These are phyloP conservation scores for Ilex asprella DNA, from an alignment of 257 asterid genomes.

Conservation along the genomic window DNA sequence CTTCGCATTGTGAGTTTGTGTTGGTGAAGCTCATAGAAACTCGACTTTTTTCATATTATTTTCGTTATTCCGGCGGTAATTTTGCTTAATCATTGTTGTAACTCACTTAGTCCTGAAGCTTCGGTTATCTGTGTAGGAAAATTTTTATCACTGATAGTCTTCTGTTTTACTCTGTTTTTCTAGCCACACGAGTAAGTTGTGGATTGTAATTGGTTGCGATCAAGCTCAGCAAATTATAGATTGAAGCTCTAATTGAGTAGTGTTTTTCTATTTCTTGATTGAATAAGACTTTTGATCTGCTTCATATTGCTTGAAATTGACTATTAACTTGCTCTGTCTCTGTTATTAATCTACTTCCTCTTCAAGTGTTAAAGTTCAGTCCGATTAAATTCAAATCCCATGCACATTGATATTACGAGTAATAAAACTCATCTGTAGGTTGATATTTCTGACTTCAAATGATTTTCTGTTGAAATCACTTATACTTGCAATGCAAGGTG, in stretches of 20 bases:
- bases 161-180: neutral
- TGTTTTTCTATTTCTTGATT: neutral
- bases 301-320: too few species aligned
- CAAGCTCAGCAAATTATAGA: too few species aligned
- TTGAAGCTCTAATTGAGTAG: too few species aligned
- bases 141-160: neutral
- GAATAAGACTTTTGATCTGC: neutral
- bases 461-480: neutral
- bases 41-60: too few species aligned
- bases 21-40: conserved; percentile 1
- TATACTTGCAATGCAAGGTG: conserved; percentile 28
- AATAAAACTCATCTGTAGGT: neutral
- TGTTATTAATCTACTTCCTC: neutral
- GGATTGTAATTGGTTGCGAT: neutral
- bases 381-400: too few species aligned
- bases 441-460: neutral
- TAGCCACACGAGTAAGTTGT: neutral
- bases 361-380: too few species aligned
- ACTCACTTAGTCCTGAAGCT: too few species aligned
- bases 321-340: neutral
- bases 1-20: neutral
- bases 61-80: too few species aligned
- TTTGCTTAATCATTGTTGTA: too few species aligned
- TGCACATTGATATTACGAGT: too few species aligned
- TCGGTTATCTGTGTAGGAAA: neutral